Percentiles rank a stretch among this genome's conserved stretches.
phyloP scores from a whole-genome alignment of 1,284 basidiomycete genomes.

The Malassezia pachydermatis region DNA sequence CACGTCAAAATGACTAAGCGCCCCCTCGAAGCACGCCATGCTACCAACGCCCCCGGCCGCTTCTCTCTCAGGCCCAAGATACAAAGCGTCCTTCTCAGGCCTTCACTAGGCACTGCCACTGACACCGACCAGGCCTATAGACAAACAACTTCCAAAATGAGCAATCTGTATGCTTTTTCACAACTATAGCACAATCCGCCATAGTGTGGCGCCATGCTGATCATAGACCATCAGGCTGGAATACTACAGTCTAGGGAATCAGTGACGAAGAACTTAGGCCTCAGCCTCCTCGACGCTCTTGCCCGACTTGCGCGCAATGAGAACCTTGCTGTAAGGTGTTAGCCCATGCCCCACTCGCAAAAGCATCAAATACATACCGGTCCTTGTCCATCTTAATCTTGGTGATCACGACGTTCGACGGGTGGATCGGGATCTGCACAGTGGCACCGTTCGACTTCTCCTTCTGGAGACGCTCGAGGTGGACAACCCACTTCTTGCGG shows the following conservation, averaged over 20 bases:
- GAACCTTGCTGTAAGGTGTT: constrained; percentile 23
- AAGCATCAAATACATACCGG: constrained; percentile 23
- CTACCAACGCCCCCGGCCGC: no score
- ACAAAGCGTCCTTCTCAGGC: no score
- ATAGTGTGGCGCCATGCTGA: constrained; percentile 6
- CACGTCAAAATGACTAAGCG: no score
- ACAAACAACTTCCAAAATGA: not conserved
- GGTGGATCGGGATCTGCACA: constrained; percentile 85
- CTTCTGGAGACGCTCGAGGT: constrained; percentile 92
- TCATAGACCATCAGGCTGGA: constrained; percentile 9
- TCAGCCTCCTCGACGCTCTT: constrained; percentile 26
- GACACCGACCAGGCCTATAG: not conserved
- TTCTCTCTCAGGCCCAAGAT: no score
- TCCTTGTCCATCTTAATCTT: constrained; percentile 48
- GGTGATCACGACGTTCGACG: constrained; percentile 86
- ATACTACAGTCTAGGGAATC: constrained; percentile 17
- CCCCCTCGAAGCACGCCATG: no score
- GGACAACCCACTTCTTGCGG: constrained; percentile 99
- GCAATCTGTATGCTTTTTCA: constrained; percentile 16
- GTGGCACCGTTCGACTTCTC: constrained; percentile 97
- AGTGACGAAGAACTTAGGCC: constrained; percentile 14
- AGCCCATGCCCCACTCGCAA: not conserved
- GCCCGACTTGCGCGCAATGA: constrained; percentile 41
- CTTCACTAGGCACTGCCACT: no score
- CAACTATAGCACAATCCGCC: constrained; percentile 12